Evolutionary conservation across 257 asterid genomes (phyloP).

Genomic region (Parsonsia alboflavescens): DNA sequence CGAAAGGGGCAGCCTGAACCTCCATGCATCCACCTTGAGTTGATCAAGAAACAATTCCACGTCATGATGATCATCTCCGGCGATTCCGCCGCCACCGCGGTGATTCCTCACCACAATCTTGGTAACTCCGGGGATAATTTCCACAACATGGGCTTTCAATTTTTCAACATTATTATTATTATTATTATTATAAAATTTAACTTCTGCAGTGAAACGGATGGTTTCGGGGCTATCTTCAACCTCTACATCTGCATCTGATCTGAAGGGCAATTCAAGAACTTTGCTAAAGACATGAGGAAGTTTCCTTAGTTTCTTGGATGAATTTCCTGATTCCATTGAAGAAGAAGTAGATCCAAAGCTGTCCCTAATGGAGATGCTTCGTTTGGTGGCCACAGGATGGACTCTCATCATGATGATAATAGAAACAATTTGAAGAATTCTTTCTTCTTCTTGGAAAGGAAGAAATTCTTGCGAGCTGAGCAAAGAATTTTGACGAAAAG

Average conservation of each 20-base stretch:
- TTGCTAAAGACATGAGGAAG: constrained; percentile 70
- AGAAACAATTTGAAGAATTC: not conserved
- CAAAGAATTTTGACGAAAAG: not conserved
- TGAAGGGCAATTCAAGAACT: constrained; percentile 59
- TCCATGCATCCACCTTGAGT: constrained; percentile 55
- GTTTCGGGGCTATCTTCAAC: constrained; percentile 47
- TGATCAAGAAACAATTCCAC: constrained; percentile 38
- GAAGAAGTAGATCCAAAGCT: constrained; percentile 9
- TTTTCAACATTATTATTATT: not conserved
- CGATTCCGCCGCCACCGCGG: not conserved
- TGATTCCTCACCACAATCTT: constrained; percentile 55
- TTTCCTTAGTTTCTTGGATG: constrained; percentile 46
- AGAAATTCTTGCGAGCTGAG: not conserved
- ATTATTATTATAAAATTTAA: constrained; percentile 4
- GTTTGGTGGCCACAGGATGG: constrained; percentile 24
- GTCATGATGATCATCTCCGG: not conserved
- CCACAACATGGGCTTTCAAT: constrained; percentile 52
- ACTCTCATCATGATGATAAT: constrained; percentile 18
- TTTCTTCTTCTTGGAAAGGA: not conserved
- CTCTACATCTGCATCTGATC: constrained; percentile 56
- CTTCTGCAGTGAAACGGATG: constrained; percentile 43
- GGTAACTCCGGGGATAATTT: constrained; percentile 65
- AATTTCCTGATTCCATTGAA: constrained; percentile 22
- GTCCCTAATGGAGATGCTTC: constrained; percentile 18
- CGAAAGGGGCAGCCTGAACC: constrained; percentile 49